Evolutionary conservation across 2,329 filamentous ascomycete genomes (phyloP).

Genomic region (Venturia effusa): DNA sequence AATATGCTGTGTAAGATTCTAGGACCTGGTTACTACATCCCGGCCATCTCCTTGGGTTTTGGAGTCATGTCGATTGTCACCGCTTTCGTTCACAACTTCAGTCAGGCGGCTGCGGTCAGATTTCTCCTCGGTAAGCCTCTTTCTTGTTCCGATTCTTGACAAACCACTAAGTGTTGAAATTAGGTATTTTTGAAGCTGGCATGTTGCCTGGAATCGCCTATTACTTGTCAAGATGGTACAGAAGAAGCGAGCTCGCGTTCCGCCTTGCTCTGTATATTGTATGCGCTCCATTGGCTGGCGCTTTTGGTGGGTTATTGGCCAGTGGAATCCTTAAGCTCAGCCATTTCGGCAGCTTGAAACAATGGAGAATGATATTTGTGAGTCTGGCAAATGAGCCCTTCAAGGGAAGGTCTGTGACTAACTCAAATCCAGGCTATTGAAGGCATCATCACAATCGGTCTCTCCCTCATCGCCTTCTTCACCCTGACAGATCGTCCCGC

Average conservation of each 20-base stretch:
- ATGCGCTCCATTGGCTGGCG: conserved; percentile 58
- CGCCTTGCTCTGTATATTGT: conserved; percentile 59
- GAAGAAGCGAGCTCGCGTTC: conserved; percentile 57
- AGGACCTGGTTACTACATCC: conserved; percentile 63
- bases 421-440: conserved; percentile 38
- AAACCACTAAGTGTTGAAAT: neutral
- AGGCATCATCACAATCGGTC: conserved; percentile 49
- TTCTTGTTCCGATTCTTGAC: neutral
- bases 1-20: conserved; percentile 61
- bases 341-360: conserved; percentile 43
- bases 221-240: conserved; percentile 49
- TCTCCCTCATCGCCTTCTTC: conserved; percentile 51
- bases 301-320: conserved; percentile 57
- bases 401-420: neutral
- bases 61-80: conserved; percentile 53
- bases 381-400: neutral
- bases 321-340: conserved; percentile 51
- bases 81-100: conserved; percentile 53
- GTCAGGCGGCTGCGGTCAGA: neutral
- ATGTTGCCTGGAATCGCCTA: conserved; percentile 67
- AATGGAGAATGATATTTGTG: conserved; percentile 60
- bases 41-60: conserved; percentile 45
- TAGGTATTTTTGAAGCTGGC: conserved; percentile 56
- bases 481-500: conserved; percentile 59
- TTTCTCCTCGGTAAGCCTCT: conserved; percentile 17